phyloP scores from a whole-genome alignment of 441 rosid species.

The Gossypium laxum region DNA sequence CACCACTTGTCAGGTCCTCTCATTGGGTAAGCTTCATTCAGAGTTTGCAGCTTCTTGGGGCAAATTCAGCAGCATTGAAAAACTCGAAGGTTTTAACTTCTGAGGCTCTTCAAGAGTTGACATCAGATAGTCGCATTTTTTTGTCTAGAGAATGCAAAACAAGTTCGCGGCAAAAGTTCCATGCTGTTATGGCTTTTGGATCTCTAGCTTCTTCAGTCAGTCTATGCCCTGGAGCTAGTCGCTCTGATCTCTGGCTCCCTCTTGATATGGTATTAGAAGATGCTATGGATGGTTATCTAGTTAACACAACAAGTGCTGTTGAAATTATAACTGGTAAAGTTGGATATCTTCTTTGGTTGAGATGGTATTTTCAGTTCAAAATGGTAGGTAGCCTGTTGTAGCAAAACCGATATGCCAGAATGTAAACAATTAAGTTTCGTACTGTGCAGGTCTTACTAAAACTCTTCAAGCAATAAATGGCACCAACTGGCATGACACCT shows the following conservation, averaged over 20 bases:
- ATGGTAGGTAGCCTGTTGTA: slow-evolving; percentile 14
- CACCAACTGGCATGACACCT: slow-evolving; percentile 62
- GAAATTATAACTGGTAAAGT: slow-evolving; percentile 55
- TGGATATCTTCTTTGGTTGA: slow-evolving; percentile 1
- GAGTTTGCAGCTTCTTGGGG: slow-evolving; percentile 39
- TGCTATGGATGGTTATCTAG: slow-evolving; percentile 75
- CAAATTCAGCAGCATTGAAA: slow-evolving; percentile 37
- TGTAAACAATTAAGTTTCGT: slow-evolving; percentile 15
- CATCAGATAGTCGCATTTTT: slow-evolving; percentile 30
- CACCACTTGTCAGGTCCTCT: slow-evolving; percentile 32
- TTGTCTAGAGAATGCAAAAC: slow-evolving; percentile 35
- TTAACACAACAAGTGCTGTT: slow-evolving; percentile 54
- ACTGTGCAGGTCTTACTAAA: slow-evolving; percentile 48
- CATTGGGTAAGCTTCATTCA: slow-evolving; percentile 47
- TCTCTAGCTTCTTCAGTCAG: slow-evolving; percentile 43
- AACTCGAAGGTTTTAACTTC: slow-evolving; percentile 31
- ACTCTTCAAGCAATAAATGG: slow-evolving; percentile 57
- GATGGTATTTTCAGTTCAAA: slow-evolving; percentile 15
- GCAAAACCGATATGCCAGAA: slow-evolving; percentile 7
- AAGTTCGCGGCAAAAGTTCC: slow-evolving; percentile 34
- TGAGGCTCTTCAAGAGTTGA: slow-evolving; percentile 36
- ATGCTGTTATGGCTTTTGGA: slow-evolving; percentile 44
- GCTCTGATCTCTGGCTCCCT: slow-evolving; percentile 66
- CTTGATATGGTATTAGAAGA: slow-evolving; percentile 67
- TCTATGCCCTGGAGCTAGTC: slow-evolving; percentile 47